A percentile compares a stretch with the other conserved stretches of the same genome.
These are phyloP conservation scores for Colletotrichum orbiculare DNA, from an alignment of 2,329 filamentous ascomycete genomes.

Conservation along the genomic window DNA sequence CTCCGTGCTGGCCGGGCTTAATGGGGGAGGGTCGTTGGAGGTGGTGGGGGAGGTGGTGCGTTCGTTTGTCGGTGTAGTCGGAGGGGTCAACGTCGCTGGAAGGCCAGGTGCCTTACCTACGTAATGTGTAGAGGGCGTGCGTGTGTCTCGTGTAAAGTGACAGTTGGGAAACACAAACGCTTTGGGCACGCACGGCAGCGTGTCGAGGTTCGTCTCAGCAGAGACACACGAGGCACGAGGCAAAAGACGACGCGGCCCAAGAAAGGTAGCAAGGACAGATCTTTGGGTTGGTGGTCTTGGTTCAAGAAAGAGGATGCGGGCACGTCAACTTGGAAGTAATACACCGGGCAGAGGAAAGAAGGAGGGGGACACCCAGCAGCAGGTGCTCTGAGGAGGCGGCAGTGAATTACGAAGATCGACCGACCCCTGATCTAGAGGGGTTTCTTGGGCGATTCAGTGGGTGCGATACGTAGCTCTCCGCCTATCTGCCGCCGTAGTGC, in stretches of 20 bases:
- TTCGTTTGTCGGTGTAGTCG: conserved; percentile 14
- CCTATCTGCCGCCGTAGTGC: not conserved
- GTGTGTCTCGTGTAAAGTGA: not conserved
- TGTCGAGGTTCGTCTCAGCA: not conserved
- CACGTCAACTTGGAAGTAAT: no score
- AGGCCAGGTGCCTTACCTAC: not conserved
- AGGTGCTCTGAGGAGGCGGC: conserved; percentile 38
- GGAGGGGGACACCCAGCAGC: conserved; percentile 13
- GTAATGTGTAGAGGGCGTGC: not conserved
- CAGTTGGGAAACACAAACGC: not conserved
- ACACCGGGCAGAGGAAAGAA: no score
- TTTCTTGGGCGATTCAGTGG: not conserved
- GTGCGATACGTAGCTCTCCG: conserved; percentile 1
- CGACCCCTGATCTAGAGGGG: conserved; percentile 6
- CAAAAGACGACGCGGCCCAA: not conserved
- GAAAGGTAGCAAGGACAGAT: not conserved
- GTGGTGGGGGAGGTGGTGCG: conserved; percentile 1
- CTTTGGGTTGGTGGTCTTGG: not conserved
- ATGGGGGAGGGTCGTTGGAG: not conserved
- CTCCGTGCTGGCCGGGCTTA: conserved; percentile 6
- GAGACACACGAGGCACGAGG: not conserved
- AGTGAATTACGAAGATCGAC: conserved; percentile 31
- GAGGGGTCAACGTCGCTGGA: not conserved
- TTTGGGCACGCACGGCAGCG: not conserved
- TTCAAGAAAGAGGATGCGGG: no score